Evolutionary conservation across 2,329 filamentous ascomycete genomes (phyloP), one percentile per base, ranked within the genome.

Genomic region (Exutisphaerella laricina): DNA sequence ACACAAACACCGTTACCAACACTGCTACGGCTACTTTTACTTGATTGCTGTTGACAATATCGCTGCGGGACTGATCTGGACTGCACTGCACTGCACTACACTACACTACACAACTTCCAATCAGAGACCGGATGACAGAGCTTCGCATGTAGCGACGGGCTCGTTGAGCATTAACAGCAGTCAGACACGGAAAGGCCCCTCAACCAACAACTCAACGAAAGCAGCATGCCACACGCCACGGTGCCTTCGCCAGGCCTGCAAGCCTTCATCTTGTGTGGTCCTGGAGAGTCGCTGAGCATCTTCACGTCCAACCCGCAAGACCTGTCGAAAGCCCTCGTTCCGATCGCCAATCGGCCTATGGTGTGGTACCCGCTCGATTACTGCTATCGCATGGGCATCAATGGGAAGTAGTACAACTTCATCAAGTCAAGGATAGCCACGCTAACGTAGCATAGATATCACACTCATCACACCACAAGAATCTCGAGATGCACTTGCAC

Each of bases 341-440:
- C 86, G 4, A 84, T 92, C 46, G 86, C 86, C 25, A 92, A 92
- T 63, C 70, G 86, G 54, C 86, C 86, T 1, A 92, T 92, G 86
- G 82, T 92, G 33, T 90, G 87, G 84, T 92, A 92, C 63, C 82
- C 86, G 4, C 77, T 92, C 29, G 85, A 90, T 58, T 90, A 87
- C 69, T 90, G 85, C 66, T 85, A 88, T 60, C 79, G 85, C 26
- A 85, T 84, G 64, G 85, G 86, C 54, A 79, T 89, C 53, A 85
- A 82, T 58, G 74, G 84, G 85, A 32, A 36, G 40, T 33, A n/a
- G 12, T 43, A 21, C 10, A n/a, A 29, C 32, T 16, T 33, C 13
- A 37, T 13, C n/a, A 18, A 9, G 26, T 16, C 12, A n/a, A 34
- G 13, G 10, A 20, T n/a, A 1, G n/a, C 17, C 1, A 33, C 29